These are phyloP conservation scores for Venturia asperata DNA, from an alignment of 2,329 filamentous ascomycete species.

Conservation along the genomic window DNA sequence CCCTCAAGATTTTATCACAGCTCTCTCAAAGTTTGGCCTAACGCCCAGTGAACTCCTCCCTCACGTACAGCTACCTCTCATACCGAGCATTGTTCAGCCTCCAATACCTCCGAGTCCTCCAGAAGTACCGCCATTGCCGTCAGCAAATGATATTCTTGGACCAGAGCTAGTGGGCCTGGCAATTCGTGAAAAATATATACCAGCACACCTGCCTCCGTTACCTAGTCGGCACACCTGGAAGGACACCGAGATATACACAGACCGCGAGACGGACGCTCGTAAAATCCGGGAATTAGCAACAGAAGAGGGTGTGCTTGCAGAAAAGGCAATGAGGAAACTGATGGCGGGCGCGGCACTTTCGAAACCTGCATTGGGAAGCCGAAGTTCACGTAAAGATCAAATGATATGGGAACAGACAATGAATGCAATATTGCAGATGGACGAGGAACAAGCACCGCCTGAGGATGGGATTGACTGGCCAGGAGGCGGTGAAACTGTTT, in stretches of 20 bases:
- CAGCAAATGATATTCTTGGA: slow-evolving; percentile 16
- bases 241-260: slow-evolving; percentile 51
- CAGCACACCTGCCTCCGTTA: slow-evolving; percentile 53
- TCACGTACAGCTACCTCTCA: slow-evolving; percentile 37
- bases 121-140: slow-evolving; percentile 12
- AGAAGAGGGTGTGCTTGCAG: slow-evolving; percentile 57
- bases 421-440: slow-evolving; percentile 42
- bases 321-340: slow-evolving; percentile 57
- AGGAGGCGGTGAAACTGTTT: slow-evolving; percentile 21
- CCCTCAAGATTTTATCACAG: slow-evolving; percentile 52
- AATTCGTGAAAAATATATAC: slow-evolving; percentile 48
- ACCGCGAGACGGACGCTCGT: slow-evolving; percentile 53
- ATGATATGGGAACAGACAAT: slow-evolving; percentile 45
- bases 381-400: slow-evolving; percentile 38
- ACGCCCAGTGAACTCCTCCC: slow-evolving; percentile 34
- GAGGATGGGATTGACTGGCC: slow-evolving; percentile 26
- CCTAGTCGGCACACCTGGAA: slow-evolving; percentile 60
- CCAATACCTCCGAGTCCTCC: slow-evolving; percentile 33
- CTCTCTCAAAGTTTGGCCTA: slow-evolving; percentile 38
- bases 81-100: slow-evolving; percentile 33
- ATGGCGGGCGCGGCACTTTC: slow-evolving; percentile 44
- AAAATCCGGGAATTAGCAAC: slow-evolving; percentile 56
- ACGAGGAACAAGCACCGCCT: slow-evolving; percentile 31
- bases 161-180: slow-evolving; percentile 47
- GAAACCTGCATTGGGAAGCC: slow-evolving; percentile 30